Conservation (phyloP, 176 grass and related monocot genomes). For the Rhynchospora pubera region DNA sequence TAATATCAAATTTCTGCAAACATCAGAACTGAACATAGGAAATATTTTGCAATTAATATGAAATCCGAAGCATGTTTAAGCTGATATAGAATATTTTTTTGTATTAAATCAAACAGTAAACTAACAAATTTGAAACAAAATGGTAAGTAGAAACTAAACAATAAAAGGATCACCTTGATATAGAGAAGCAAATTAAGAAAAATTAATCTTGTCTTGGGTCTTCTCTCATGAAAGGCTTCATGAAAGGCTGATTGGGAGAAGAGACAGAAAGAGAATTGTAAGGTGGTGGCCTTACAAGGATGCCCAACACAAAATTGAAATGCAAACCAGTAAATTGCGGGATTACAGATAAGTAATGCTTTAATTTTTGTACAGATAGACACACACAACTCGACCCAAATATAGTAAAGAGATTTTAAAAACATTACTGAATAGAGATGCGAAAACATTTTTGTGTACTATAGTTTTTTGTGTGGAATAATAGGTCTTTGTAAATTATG, state of each 20-base stretch:
- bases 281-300: neutral
- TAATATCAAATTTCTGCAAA: neutral
- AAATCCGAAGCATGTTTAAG: neutral
- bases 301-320: neutral
- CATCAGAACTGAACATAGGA: neutral
- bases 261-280: neutral
- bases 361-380: neutral
- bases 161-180: neutral
- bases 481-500: neutral
- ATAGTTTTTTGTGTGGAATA: neutral
- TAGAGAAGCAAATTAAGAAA: neutral
- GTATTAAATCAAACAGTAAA: neutral
- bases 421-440: neutral
- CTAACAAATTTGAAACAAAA: neutral
- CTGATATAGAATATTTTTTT: neutral
- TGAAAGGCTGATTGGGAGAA: neutral
- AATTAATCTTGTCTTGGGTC: neutral
- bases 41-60: neutral
- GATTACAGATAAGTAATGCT: neutral
- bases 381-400: neutral
- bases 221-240: neutral
- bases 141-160: neutral
- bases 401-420: neutral
- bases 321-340: neutral
- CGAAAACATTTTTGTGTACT: no score